Base-by-base conservation (phyloP, 2,329 filamentous ascomycete species). In the Venturia aucupariae region DNA sequence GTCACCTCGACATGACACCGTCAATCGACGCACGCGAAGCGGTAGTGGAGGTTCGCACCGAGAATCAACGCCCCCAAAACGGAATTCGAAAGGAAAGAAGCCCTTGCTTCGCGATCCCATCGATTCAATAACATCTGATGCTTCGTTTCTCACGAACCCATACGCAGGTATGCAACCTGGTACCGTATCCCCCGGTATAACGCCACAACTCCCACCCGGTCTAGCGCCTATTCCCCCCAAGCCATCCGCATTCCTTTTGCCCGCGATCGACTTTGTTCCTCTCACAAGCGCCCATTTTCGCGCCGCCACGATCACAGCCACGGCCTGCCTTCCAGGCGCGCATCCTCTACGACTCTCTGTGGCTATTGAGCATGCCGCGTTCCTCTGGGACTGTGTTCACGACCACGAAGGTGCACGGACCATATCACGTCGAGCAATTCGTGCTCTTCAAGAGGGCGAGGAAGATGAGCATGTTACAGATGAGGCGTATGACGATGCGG, bases 391-490 rank as follows among this genome's bases (percentile, higher is more conserved):
- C 72, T 97, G 93, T 71, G 82, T 90, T 2, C 90, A 94, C 72
- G 92, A 97, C 70, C 81, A 84, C 59, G 87, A 92, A 27, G 85
- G 81, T 42, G 92, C 90, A 62, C 84, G 92, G 39, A 83, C 84
- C 63, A 76, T 97, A 17, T 93, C 94, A 13, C 88, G 90, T 70
- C 83, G 87, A 44, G 90, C 92, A 3, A 94, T 97, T 66, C 84
- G 89, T 51, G 91, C 96, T 70, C 93, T 97, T 0, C 97, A 97
- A 72, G 89, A 92, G 65, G 91, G 92, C 1, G 86, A 89, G 63
- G 92, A 97, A 75, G 90, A 89, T 62, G 92, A 97, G 75, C 90
- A 90, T 24, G 93, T 97, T 86, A 90, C 95, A 66, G 92, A 97
- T 71, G 91, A 95, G 69, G 95, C 94, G 80, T 99, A 97, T 73